Percentiles rank a stretch among this genome's conserved stretches.
Conservation (phyloP, 176 grass and related monocot genomes). For the Sorghum bicolor region Sorghum_bicolor_NCBIv3 NC_012879.2:4010501-4011000, state of each 20-base stretch:
- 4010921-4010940: neutral
- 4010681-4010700: neutral
- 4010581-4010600: neutral
- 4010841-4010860: neutral
- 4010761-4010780: neutral
- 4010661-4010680: neutral
- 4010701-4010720: neutral
- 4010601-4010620: neutral
- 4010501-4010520: neutral
- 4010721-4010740: neutral
- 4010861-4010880: neutral
- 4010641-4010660: neutral
- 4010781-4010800: neutral
- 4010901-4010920: neutral
- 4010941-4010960: conserved; percentile 36
- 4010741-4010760: neutral
- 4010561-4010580: too few species aligned
- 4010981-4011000: conserved; percentile 90
- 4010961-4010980: conserved; percentile 93
- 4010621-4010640: neutral
- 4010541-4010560: neutral
- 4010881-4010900: neutral
- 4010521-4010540: neutral
- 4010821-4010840: neutral
- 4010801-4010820: neutral